Base-by-base conservation (phyloP, 2,329 filamentous ascomycete genomes). In the Exophiala dermatitidis region DNA sequence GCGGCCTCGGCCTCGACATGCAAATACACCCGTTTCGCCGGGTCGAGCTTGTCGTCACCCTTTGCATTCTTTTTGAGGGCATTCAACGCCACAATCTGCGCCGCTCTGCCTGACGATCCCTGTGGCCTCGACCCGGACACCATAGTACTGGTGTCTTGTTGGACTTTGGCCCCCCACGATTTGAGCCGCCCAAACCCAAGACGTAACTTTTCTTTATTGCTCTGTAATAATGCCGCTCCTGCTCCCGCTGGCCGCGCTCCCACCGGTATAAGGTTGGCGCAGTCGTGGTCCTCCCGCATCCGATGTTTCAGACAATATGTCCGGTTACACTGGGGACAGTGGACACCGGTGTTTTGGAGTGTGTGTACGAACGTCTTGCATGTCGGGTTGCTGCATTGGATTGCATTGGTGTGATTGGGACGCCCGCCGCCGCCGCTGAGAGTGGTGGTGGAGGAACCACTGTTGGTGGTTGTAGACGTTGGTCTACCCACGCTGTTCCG, bases 1-100 rank as follows among this genome's bases (percentile, higher is more conserved):
- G 88, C 87, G 3, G 57, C 55, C 6, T 88, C 87, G 0, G 91
- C 93, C 67, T 97, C 91, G 12, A 96, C 88, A 66, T 87, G 84
- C 0, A 98, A 66, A 66, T 97, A 97, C 1, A 98, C 72, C n/a
- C 93, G 76, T 73, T 94, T 95, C 60, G 95, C 89, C 0, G 76
- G 69, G 0, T 89, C 77, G 0, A 96, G 71, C 64, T 89, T 91
- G 6, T 83, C 82, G 60, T 97, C 91, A 1, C 94, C 94, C 72
- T 95, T 96, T 2, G 93, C 91, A 0, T 80, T 83, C 67, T 85
- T 86, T 73, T 95, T 96, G 40, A 98, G 74, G 6, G 79, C 81
- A 59, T 89, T 89, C 4, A 91, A 76, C 4, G 85, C 87, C 2
- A 83, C 74, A 12, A 87, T 62, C 2, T 84, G 79, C 46, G 83